phyloP scores from a whole-genome alignment of 192 early-diverging fungal species.

The Borealophlyctis nickersoniae region DNA sequence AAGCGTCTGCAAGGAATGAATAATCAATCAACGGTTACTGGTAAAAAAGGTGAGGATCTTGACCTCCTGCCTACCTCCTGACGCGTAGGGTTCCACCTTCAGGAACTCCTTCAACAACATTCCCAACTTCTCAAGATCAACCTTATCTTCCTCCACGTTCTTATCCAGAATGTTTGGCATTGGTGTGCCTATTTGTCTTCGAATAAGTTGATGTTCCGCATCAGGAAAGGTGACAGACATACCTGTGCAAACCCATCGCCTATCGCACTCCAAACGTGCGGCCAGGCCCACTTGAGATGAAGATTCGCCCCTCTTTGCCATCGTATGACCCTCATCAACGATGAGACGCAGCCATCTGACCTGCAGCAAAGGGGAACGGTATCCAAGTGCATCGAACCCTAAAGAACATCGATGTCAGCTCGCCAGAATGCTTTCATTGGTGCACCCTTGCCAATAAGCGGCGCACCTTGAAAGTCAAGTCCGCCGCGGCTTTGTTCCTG shows the following conservation, averaged over 20 bases:
- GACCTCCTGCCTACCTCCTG: too few relatives aligned
- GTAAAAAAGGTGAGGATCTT: too few relatives aligned
- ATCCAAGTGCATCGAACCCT: constrained; percentile 19
- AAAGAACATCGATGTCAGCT: too few relatives aligned
- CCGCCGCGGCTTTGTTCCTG: constrained; percentile 52
- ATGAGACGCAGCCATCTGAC: constrained; percentile 78
- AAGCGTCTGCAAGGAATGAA: constrained; percentile 23
- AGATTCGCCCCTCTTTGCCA: constrained; percentile 46
- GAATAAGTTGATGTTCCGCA: neutral
- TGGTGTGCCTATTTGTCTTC: constrained; percentile 36
- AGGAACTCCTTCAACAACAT: constrained; percentile 58
- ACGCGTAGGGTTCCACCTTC: constrained; percentile 60
- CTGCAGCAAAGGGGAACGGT: constrained; percentile 61
- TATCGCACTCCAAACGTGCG: constrained; percentile 52
- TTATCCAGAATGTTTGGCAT: constrained; percentile 32
- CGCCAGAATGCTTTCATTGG: too few relatives aligned
- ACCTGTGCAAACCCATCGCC: constrained; percentile 74
- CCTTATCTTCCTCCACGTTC: constrained; percentile 28
- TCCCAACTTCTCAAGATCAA: constrained; percentile 57
- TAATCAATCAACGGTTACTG: neutral
- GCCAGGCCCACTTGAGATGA: constrained; percentile 50
- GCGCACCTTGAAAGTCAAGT: neutral
- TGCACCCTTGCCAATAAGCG: too few relatives aligned
- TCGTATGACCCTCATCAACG: constrained; percentile 79
- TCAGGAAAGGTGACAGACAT: constrained; percentile 48